phyloP scores from a whole-genome alignment of 1,139 yeast genomes.

The Sporopachydermia cereana region DNA sequence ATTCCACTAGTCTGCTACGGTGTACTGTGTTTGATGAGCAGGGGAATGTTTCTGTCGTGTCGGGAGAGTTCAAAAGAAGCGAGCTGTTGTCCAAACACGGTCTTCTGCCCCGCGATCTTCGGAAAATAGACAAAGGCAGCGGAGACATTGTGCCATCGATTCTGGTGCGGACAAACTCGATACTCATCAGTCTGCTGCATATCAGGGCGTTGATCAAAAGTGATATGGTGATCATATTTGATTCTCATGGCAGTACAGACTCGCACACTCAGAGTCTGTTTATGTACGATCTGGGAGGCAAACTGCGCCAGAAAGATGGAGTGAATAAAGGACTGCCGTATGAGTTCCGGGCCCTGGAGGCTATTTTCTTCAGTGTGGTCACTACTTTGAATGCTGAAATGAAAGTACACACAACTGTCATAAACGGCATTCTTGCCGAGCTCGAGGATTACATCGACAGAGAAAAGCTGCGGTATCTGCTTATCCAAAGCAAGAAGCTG shows the following conservation, averaged over 20 bases:
- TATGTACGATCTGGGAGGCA: conserved; percentile 78
- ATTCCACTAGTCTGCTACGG: conserved; percentile 26
- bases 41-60: conserved; percentile 65
- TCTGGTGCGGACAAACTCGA: conserved; percentile 65
- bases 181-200: conserved; percentile 69
- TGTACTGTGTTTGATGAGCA: conserved; percentile 70
- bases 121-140: conserved; percentile 81
- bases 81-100: conserved; percentile 65
- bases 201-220: conserved; percentile 78
- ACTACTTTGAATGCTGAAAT: conserved; percentile 79
- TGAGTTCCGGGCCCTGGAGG: conserved; percentile 85
- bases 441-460: conserved; percentile 80
- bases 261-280: conserved; percentile 61
- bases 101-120: conserved; percentile 66
- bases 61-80: conserved; percentile 69
- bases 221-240: conserved; percentile 75
- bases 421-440: conserved; percentile 70
- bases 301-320: conserved; percentile 35
- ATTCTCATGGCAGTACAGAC: conserved; percentile 50
- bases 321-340: conserved; percentile 32
- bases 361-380: conserved; percentile 75
- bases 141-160: conserved; percentile 87
- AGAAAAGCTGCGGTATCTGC: conserved; percentile 64
- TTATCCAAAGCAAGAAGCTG: conserved; percentile 71
- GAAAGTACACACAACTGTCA: conserved; percentile 57